A percentile compares a stretch with the other conserved stretches of the same genome.
Evolutionary conservation across 768 basidiomycete genomes (phyloP).

Genomic region (Asterophora lycoperdoides): DNA sequence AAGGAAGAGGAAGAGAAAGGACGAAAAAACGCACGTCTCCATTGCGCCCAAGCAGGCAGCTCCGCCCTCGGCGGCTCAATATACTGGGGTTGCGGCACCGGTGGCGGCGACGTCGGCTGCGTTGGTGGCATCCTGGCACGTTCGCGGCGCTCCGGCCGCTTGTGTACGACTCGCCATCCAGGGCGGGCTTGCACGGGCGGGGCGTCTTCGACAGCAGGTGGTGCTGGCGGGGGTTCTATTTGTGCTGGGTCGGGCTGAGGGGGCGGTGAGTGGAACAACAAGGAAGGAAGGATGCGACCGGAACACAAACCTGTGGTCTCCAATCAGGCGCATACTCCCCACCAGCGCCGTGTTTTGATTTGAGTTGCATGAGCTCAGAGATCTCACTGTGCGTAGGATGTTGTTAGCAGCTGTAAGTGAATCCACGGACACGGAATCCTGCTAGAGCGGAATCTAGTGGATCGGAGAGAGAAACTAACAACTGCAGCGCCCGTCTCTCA

Average conservation of each 20-base stretch:
- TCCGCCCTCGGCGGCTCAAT: constrained; percentile 48
- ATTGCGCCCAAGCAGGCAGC: constrained; percentile 74
- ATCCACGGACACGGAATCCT: no score
- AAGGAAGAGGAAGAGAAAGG: no score
- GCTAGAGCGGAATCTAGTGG: background rate
- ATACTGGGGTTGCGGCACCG: constrained; percentile 33
- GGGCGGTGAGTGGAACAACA: constrained; percentile 3
- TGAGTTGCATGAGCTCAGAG: constrained; percentile 76
- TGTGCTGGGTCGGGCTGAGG: constrained; percentile 32
- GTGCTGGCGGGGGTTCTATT: constrained; percentile 30
- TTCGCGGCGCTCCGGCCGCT: constrained; percentile 49
- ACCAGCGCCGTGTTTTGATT: constrained; percentile 76
- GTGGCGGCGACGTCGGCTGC: constrained; percentile 24
- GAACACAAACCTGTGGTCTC: constrained; percentile 49
- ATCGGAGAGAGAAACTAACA: constrained; percentile 37
- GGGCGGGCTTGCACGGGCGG: constrained; percentile 52
- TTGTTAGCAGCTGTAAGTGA: background rate
- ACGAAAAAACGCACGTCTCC: constrained; percentile 7
- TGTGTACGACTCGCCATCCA: constrained; percentile 72
- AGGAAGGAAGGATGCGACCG: background rate
- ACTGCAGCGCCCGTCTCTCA: constrained; percentile 69
- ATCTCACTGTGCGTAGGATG: constrained; percentile 56
- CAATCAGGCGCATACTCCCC: constrained; percentile 78
- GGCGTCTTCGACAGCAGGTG: constrained; percentile 43
- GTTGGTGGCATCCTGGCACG: constrained; percentile 33